Conservation (phyloP, 345 rosid genomes). For the Salix viminalis region DNA sequence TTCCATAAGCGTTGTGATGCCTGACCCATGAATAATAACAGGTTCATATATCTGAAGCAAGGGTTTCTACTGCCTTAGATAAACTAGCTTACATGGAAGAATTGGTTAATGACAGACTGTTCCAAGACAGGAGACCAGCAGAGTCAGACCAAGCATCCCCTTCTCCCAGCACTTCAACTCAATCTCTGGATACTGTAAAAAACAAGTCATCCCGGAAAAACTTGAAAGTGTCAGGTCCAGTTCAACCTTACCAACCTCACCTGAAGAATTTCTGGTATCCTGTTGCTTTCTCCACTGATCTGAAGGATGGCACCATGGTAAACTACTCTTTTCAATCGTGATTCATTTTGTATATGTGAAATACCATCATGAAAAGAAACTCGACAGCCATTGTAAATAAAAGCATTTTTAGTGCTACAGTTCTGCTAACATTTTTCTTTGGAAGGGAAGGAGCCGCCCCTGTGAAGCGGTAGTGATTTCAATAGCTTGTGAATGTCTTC, state of each 20-base stretch:
- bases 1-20: slow-evolving; percentile 10
- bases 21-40: slow-evolving; percentile 31
- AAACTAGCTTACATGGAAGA: slow-evolving; percentile 94
- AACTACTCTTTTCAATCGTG: slow-evolving; percentile 11
- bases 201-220: slow-evolving; percentile 49
- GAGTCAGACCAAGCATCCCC: slow-evolving; percentile 41
- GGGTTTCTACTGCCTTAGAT: slow-evolving; percentile 83
- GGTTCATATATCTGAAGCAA: slow-evolving; percentile 97
- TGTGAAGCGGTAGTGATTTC: not conserved
- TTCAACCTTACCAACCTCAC: slow-evolving; percentile 61
- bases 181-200: slow-evolving; percentile 35
- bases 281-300: slow-evolving; percentile 71
- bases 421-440: not conserved
- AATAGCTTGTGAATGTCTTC: not conserved
- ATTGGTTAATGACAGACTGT: slow-evolving; percentile 73
- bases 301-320: slow-evolving; percentile 91
- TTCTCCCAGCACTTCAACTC: slow-evolving; percentile 47
- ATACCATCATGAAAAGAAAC: not conserved
- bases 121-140: slow-evolving; percentile 49
- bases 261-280: slow-evolving; percentile 97
- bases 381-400: not conserved
- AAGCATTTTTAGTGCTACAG: not conserved
- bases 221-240: slow-evolving; percentile 91
- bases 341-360: not conserved
- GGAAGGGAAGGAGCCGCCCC: not conserved